Evolutionary conservation across 108 stramenopile species (phyloP), one percentile per base, ranked within the genome.

Genomic region (Nitzschia inconspicua): DNA sequence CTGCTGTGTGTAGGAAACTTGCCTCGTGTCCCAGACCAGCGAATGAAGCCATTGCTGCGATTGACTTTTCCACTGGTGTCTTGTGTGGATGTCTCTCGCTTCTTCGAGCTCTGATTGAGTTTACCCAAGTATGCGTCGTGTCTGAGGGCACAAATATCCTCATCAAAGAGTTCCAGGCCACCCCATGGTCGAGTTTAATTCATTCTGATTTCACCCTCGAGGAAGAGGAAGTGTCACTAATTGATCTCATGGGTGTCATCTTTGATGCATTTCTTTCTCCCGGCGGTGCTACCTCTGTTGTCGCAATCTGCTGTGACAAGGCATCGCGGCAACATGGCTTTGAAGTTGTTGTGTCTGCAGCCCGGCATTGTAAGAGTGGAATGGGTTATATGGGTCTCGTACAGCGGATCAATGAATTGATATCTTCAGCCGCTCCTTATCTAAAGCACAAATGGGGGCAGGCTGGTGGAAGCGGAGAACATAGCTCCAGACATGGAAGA

Each of bases 231-330:
- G 42, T 47, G 20, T 68, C 68, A 18, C 47, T 88, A 2, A 65
- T 88, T 40, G 84, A 94, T 61, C 61, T 94, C 36, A 90, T 94
- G 86, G 92, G 92, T 7, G 78, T 80, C 5, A 80, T 94, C 30
- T 94, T 94, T 66, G 92, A 94, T 77, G 86, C 80, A 1, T 88
- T 85, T 44, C 71, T 94, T 18, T 83, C 85, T 5, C 84, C 88
- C 31, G 70, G 75, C 13, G 75, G 53, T 10, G 67, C 80, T 16
- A 69, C 80, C 9, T 81, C 82, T 4, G 58, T 63, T 23, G 44
- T 84, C 19, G 66, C 89, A 8, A 84, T 95, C 32, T 95, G 93
- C 55, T 91, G 77, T 42, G 88, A 89, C 47, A 75, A 74, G 20
- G 84, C 86, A 37, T 90, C 90, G 20, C 82, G 94, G 18, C 82